Conservation (phyloP, 495 filamentous ascomycete species). For the Penicillium daleae region DNA sequence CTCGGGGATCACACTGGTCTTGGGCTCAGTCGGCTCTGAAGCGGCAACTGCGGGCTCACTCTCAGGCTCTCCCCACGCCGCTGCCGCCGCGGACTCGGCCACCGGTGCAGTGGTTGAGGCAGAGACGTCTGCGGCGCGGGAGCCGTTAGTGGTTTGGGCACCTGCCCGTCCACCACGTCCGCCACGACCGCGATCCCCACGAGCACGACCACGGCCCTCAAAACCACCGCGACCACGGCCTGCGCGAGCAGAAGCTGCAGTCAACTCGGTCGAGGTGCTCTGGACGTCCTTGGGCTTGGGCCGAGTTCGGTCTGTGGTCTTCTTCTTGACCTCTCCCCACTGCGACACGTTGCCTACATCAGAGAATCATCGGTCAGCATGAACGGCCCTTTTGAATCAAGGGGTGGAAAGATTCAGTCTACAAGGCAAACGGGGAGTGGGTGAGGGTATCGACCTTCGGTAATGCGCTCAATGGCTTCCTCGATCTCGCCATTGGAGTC, state of each 20-base stretch:
- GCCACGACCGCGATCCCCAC: constrained; percentile 76
- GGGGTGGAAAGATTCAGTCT: not conserved
- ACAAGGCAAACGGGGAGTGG: constrained; percentile 12
- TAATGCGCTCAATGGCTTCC: constrained; percentile 83
- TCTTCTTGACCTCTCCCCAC: constrained; percentile 96
- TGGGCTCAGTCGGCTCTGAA: constrained; percentile 40
- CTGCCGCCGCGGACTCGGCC: constrained; percentile 47
- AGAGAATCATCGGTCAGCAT: constrained; percentile 30
- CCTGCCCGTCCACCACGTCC: constrained; percentile 71
- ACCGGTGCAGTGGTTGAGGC: constrained; percentile 29
- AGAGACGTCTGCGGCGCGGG: constrained; percentile 39
- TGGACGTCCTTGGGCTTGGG: constrained; percentile 80
- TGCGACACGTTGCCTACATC: constrained; percentile 79
- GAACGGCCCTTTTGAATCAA: constrained; percentile 8
- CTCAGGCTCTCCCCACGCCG: constrained; percentile 32
- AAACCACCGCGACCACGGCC: constrained; percentile 67
- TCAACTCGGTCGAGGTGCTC: constrained; percentile 52
- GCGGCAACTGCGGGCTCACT: constrained; percentile 36
- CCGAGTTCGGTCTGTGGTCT: constrained; percentile 77
- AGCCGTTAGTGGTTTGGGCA: constrained; percentile 57
- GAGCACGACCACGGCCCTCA: constrained; percentile 69
- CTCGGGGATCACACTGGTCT: constrained; percentile 50
- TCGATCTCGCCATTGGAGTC: constrained; percentile 90
- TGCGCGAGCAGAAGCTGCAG: constrained; percentile 58
- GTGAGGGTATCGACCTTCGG: constrained; percentile 68